Conservation (phyloP, 2,329 filamentous ascomycete species). For the Cytospora paraplurivora region DNA sequence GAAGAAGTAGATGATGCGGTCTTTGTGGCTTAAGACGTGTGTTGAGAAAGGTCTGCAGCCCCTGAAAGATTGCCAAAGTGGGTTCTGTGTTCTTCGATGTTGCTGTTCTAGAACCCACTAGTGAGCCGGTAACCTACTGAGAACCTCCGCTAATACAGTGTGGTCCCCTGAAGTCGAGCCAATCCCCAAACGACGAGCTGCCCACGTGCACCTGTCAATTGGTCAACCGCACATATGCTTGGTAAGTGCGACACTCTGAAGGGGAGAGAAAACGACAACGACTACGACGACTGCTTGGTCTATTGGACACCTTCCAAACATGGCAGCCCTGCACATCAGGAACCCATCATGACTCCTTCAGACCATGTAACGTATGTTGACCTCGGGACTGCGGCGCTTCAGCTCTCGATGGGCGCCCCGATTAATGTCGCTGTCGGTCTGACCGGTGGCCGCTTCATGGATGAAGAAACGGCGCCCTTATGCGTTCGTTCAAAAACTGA, state of each 20-base stretch:
- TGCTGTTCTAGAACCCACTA: neutral
- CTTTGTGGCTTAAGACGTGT: no score
- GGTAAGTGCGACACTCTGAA: neutral
- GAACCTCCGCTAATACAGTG: neutral
- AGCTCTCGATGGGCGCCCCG: no score
- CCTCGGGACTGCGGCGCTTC: no score
- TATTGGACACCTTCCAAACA: slow-evolving; percentile 16
- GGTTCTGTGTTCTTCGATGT: neutral
- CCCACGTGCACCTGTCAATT: slow-evolving; percentile 17
- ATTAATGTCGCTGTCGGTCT: no score
- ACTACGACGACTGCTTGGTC: neutral
- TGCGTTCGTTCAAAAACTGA: no score
- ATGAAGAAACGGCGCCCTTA: no score
- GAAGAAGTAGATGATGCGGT: no score
- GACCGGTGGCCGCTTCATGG: no score
- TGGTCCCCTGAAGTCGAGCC: neutral
- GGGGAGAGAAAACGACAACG: neutral
- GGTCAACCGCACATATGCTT: neutral
- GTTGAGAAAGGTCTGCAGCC: no score
- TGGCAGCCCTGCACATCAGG: neutral
- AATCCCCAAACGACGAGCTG: slow-evolving; percentile 15
- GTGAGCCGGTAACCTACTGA: neutral
- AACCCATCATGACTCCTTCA: no score
- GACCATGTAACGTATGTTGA: neutral
- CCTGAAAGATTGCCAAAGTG: no score